Base-by-base conservation (phyloP, 352 stramenopile genomes). In the Globisporangium carolinianum region DNA sequence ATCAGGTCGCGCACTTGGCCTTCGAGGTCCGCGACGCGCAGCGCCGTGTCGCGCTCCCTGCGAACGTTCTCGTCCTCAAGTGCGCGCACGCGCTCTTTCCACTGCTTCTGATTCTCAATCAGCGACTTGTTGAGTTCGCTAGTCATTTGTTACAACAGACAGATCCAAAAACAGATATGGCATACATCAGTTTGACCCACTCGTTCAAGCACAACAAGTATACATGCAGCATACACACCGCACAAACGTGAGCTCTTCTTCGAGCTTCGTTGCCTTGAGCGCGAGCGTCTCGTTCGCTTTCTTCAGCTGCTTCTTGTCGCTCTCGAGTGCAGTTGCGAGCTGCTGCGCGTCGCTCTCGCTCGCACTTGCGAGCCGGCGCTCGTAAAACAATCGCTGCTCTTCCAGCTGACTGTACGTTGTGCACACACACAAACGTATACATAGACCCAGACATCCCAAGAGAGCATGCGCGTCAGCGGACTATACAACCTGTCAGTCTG, bases 321-420 rank as follows among this genome's bases (percentile, higher is more conserved):
- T 66, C 54, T 93, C 82, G 6, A 93, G 66, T 38, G 71, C 63
- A 43, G 63, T 79, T 43, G 85, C 58, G 32, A 83, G 55, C 39
- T 86, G 76, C 0, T 72, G 75, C 49, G 72, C 74, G 42, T 86
- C 73, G 35, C 66, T 72, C 58, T 91, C 83, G 51, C 83, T 75
- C 10, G 75, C 67, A 49, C 68, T 79, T n/a, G 79, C 68, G 46
- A 93, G 69, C 3, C 80, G 60, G 0, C 83, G 81, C 63, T 98
- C 93, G 59, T 97, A 98, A 61, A 91, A 98, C 36, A 96, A 67
- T 0, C 95, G 85, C 74, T 98, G 96, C 53, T 98, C 87, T 61
- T 98, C 93, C 49, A 99, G 72, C 79, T 98, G 94, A 63, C 86
- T 94, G 55, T 12, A 43, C 24, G 39, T 14, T 6, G 39, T 12